phyloP scores from a whole-genome alignment of 2,329 filamentous ascomycete species.

The Ophiostoma himal-ulmi region DNA sequence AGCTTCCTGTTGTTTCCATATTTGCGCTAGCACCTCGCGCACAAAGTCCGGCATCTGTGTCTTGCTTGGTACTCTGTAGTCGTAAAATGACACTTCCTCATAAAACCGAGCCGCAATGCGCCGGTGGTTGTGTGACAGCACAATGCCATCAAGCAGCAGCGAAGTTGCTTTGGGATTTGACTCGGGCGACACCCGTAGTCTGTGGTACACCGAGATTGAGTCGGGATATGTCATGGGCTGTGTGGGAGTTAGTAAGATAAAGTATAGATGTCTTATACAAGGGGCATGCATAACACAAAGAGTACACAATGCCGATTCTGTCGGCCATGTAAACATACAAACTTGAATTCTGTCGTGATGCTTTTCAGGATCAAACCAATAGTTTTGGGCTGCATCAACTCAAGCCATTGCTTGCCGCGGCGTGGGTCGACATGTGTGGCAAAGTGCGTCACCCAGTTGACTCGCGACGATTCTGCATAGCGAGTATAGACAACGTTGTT shows the following conservation, averaged over 20 bases:
- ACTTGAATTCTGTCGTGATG: slow-evolving; percentile 81
- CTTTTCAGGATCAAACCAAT: slow-evolving; percentile 72
- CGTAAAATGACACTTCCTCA: slow-evolving; percentile 76
- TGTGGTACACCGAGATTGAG: slow-evolving; percentile 76
- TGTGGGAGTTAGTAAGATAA: not conserved
- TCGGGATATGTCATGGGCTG: slow-evolving; percentile 82
- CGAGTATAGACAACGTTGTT: slow-evolving; percentile 82
- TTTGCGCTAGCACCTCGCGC: slow-evolving; percentile 35
- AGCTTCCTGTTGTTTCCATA: slow-evolving; percentile 47
- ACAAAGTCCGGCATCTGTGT: slow-evolving; percentile 39
- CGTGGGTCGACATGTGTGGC: slow-evolving; percentile 55
- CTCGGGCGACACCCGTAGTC: slow-evolving; percentile 53
- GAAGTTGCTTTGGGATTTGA: slow-evolving; percentile 41
- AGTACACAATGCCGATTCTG: too few relatives aligned
- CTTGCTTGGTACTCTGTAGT: slow-evolving; percentile 43
- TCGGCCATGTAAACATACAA: slow-evolving; percentile 52
- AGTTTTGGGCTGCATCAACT: slow-evolving; percentile 60
- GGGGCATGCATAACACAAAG: not conserved
- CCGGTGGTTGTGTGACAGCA: slow-evolving; percentile 70
- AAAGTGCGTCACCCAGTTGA: slow-evolving; percentile 72
- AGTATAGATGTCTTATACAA: not conserved
- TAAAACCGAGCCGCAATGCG: slow-evolving; percentile 66
- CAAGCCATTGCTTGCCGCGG: slow-evolving; percentile 59
- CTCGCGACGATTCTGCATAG: slow-evolving; percentile 74
- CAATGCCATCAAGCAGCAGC: slow-evolving; percentile 55